phyloP scores from a whole-genome alignment of 1,284 basidiomycete genomes.

The Sanghuangporus sanghuang region DNA sequence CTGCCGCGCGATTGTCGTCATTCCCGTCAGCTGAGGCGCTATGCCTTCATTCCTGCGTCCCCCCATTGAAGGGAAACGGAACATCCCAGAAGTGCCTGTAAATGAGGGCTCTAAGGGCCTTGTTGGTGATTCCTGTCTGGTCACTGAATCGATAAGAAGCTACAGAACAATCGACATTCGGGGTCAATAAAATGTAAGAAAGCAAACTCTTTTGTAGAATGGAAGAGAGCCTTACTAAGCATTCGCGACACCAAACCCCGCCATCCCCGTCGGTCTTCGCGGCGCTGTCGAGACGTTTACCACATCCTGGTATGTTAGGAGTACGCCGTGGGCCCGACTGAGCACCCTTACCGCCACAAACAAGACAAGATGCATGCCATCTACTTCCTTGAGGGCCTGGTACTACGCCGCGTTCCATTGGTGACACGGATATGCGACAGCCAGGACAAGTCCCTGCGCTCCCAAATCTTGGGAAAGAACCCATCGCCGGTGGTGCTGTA shows the following conservation, averaged over 20 bases:
- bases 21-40: conserved; percentile 54
- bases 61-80: conserved; percentile 24
- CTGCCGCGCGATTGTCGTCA: conserved; percentile 68
- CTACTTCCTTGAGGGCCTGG: conserved; percentile 72
- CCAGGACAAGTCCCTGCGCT: conserved; percentile 61
- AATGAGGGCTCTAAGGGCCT: conserved; percentile 42
- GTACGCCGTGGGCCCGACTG: conserved; percentile 36
- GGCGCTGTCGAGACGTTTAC: conserved; percentile 75
- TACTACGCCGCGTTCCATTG: conserved; percentile 79
- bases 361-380: conserved; percentile 72
- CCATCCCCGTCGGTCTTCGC: conserved; percentile 70
- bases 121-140: conserved; percentile 43
- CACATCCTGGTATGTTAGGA: conserved; percentile 64
- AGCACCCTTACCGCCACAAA: conserved; percentile 66
- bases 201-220: conserved; percentile 12
- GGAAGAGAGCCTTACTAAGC: conserved; percentile 46
- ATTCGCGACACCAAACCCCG: conserved; percentile 77
- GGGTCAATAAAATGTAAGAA: conserved; percentile 8
- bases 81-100: conserved; percentile 31
- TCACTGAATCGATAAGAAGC: conserved; percentile 48
- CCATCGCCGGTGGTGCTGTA: conserved; percentile 23
- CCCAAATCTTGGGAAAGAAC: conserved; percentile 59
- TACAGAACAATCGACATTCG: conserved; percentile 26
- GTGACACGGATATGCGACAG: conserved; percentile 64
- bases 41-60: conserved; percentile 25